Evolutionary conservation across 441 rosid species (phyloP).

Genomic region (Monsonia emarginata): DNA sequence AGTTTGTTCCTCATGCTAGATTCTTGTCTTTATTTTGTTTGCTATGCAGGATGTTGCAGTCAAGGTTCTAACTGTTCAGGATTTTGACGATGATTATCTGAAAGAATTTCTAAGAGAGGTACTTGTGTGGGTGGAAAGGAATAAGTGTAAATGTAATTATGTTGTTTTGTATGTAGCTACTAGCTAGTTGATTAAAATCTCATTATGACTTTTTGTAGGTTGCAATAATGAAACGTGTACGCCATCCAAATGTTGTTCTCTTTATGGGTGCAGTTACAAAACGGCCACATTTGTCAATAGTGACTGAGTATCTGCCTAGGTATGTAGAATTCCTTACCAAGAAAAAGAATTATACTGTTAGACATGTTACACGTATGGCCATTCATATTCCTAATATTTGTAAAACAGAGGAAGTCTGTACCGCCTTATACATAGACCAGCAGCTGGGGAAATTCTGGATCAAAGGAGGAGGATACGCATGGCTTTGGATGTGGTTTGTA

Average conservation of each 20-base stretch:
- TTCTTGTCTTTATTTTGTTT: not conserved
- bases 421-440: constrained; percentile 78
- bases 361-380: not conserved
- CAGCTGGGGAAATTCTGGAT: constrained; percentile 76
- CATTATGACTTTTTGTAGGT: constrained; percentile 36
- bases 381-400: constrained; percentile 7
- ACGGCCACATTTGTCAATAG: constrained; percentile 74
- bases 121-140: not conserved
- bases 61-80: constrained; percentile 74
- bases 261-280: constrained; percentile 97
- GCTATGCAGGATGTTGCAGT: constrained; percentile 81
- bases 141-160: not conserved
- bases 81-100: constrained; percentile 75
- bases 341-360: not conserved
- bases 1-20: not conserved
- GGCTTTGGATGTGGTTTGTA: constrained; percentile 88
- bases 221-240: constrained; percentile 90
- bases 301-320: constrained; percentile 93
- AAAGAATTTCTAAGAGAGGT: constrained; percentile 92
- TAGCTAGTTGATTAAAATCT: not conserved
- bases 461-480: constrained; percentile 76
- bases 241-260: constrained; percentile 95
- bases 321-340: constrained; percentile 15
- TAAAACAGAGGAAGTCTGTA: constrained; percentile 75
- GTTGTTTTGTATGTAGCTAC: not conserved